Base-by-base conservation (phyloP, 179 eudicot genomes). In the Vitellaria paradoxa region DNA sequence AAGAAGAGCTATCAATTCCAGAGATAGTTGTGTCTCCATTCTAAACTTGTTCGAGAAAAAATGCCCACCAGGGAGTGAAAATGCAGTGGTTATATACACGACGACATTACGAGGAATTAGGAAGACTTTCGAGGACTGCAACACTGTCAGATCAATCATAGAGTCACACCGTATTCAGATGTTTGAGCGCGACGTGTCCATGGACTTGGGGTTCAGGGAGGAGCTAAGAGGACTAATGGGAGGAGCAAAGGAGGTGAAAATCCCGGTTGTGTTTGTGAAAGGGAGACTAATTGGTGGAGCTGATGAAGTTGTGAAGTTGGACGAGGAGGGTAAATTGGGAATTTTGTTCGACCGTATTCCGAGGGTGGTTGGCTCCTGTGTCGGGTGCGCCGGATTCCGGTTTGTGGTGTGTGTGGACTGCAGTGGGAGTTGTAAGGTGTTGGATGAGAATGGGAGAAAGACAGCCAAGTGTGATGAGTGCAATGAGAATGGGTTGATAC, bases 51-150 rank as follows among this genome's bases (percentile, higher is more conserved):
- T 78, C 77, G 82, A 76, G 80, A 74, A 72, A 7, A 85, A 84
- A 42, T 86, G 96, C 79, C 96, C 93, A 0, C 92, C 91, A 0
- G 93, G 91, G 0, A 92, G 97, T 23, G 89, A 93, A 74, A 74
- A 93, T 45, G 77, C 80, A 0, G 92, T 90, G 0, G 87, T 94
- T 2, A 79, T 91, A 0, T 94, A 93, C 88, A 93, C 97, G 0
- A 94, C 98, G 0, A 93, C 97, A 5, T 73, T 94, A 85, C 81
- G 98, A 76, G 98, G 98, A 0, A 93, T 94, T 20, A 83, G 98
- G 80, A 94, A 93, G 86, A 94, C 98, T 0, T 94, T 93, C 14
- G 98, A 94, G 92, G 97, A 90, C 12, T 94, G 98, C 77, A 91
- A 93, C 73, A 78, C 13, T 0, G 98, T 82, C 0, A 72, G 98